Evolutionary conservation across 2,329 filamentous ascomycete species (phyloP).

Genomic region (Chalara sp.): DNA sequence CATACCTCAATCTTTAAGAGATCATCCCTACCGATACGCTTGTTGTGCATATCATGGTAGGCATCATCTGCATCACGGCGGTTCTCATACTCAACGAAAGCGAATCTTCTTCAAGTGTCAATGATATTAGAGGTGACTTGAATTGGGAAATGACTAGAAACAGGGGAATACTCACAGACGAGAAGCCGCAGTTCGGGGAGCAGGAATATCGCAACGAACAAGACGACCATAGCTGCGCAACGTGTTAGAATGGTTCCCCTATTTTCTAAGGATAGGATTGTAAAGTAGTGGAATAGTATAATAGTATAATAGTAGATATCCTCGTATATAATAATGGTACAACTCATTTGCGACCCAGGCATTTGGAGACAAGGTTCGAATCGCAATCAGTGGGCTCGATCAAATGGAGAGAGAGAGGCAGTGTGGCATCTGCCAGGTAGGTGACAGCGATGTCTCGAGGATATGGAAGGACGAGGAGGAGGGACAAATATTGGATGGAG

Average conservation of each 20-base stretch:
- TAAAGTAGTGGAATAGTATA: no score
- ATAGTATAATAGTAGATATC: no score
- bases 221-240: constrained; percentile 81
- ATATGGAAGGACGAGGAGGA: constrained; percentile 28
- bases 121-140: constrained; percentile 25
- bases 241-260: no score
- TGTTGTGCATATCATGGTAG: constrained; percentile 99
- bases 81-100: constrained; percentile 98
- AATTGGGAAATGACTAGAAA: constrained; percentile 9
- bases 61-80: constrained; percentile 97
- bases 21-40: constrained; percentile 93
- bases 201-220: constrained; percentile 96
- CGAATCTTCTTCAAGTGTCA: constrained; percentile 58
- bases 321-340: no score
- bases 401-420: constrained; percentile 31
- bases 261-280: no score
- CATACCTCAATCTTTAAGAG: constrained; percentile 94
- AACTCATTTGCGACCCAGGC: no score
- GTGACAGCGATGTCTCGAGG: constrained; percentile 38
- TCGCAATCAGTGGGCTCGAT: constrained; percentile 30
- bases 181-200: constrained; percentile 86
- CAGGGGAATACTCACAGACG: constrained; percentile 68
- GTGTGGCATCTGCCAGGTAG: constrained; percentile 25
- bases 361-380: constrained; percentile 23
- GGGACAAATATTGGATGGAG: constrained; percentile 24